Percentiles rank a stretch among this genome's conserved stretches.
Conservation (phyloP, 2,329 filamentous ascomycete genomes). For the Aspergillus pseudonomiae region DNA sequence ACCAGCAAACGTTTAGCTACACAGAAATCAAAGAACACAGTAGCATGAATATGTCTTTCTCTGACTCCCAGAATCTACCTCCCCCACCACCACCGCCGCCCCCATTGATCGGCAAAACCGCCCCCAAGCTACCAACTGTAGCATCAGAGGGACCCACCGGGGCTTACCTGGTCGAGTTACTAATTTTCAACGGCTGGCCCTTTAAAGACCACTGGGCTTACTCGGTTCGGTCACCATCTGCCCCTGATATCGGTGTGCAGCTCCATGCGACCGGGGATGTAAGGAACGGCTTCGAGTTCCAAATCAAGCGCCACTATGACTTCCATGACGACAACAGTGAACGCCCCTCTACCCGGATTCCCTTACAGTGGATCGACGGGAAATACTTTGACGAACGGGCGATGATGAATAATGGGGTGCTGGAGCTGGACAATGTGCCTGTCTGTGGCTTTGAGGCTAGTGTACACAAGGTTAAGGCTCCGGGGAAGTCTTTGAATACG, state of each 20-base stretch:
- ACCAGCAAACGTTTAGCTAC: neutral
- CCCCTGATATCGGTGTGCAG: slow-evolving; percentile 28
- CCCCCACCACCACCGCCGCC: neutral
- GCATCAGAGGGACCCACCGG: slow-evolving; percentile 9
- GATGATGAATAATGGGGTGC: slow-evolving; percentile 30
- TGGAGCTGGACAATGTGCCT: slow-evolving; percentile 24
- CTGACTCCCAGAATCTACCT: neutral
- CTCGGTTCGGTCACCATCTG: slow-evolving; percentile 24
- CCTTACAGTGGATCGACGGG: slow-evolving; percentile 36
- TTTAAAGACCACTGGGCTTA: slow-evolving; percentile 45
- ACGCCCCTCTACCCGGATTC: slow-evolving; percentile 25
- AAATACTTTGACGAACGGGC: slow-evolving; percentile 25
- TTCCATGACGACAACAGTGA: slow-evolving; percentile 13
- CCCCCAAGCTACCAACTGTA: neutral
- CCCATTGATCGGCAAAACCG: neutral
- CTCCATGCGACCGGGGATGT: slow-evolving; percentile 39
- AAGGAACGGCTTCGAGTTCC: slow-evolving; percentile 32
- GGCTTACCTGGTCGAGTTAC: slow-evolving; percentile 31
- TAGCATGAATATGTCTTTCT: neutral
- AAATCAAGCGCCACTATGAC: slow-evolving; percentile 34
- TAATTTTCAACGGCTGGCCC: slow-evolving; percentile 35
- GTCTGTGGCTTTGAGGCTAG: slow-evolving; percentile 32
- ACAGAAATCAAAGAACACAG: neutral
- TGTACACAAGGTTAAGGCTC: slow-evolving; percentile 16
- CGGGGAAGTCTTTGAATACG: slow-evolving; percentile 20